Evolutionary conservation across 1,284 basidiomycete genomes (phyloP).

Genomic region (Athelia psychrophila): DNA sequence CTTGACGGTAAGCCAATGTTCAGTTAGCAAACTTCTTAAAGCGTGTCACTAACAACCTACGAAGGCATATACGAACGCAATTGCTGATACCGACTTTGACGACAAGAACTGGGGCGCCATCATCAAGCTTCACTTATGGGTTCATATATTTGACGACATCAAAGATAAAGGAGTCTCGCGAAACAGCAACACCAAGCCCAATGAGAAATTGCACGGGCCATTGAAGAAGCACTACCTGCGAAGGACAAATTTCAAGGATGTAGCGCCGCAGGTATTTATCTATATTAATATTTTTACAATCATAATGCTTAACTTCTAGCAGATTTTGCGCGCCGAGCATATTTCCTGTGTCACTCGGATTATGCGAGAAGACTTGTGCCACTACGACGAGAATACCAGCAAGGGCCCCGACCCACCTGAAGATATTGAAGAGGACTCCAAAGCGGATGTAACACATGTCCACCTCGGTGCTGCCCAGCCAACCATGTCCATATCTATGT

Average conservation of each 20-base stretch:
- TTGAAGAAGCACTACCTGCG: slow-evolving; percentile 25
- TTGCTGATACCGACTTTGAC: not conserved
- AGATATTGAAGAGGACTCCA: not conserved
- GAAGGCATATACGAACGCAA: not conserved
- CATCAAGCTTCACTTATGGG: slow-evolving; percentile 28
- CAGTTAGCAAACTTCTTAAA: not conserved
- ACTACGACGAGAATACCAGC: slow-evolving; percentile 11
- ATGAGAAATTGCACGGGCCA: slow-evolving; percentile 28
- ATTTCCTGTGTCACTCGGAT: slow-evolving; percentile 8
- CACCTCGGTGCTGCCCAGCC: slow-evolving; percentile 2
- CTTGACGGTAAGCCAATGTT: slow-evolving; percentile 15
- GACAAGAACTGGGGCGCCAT: slow-evolving; percentile 33
- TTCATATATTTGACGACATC: slow-evolving; percentile 31
- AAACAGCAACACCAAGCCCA: slow-evolving; percentile 30
- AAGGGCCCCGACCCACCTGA: slow-evolving; percentile 2
- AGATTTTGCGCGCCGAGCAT: slow-evolving; percentile 25
- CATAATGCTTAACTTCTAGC: slow-evolving; percentile 1
- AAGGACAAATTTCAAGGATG: slow-evolving; percentile 30
- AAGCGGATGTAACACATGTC: not conserved
- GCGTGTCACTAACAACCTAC: not conserved
- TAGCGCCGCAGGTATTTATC: slow-evolving; percentile 26
- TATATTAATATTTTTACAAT: not conserved
- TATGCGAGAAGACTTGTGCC: slow-evolving; percentile 15
- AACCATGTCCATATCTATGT: slow-evolving; percentile 3
- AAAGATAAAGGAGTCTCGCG: slow-evolving; percentile 23